Evolutionary conservation across 2,329 filamentous ascomycete species (phyloP).

Genomic region (Leptographium lundbergii): DNA sequence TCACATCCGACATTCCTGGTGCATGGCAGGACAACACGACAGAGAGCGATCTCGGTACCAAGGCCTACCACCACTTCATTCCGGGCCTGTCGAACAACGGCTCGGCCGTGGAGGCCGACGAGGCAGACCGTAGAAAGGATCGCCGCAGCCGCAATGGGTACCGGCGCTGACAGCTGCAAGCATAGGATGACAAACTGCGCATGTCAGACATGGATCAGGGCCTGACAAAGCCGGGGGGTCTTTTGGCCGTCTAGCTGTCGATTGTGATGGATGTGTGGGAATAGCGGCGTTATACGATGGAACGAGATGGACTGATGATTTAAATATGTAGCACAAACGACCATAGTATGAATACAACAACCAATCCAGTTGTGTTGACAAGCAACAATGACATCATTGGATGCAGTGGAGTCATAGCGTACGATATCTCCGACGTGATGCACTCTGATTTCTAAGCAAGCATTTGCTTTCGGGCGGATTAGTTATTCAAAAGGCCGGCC

Average conservation of each 20-base stretch:
- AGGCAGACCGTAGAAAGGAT: constrained; percentile 29
- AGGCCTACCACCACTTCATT: constrained; percentile 43
- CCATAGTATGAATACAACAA: not conserved
- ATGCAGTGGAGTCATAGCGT: not conserved
- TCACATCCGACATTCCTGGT: constrained; percentile 21
- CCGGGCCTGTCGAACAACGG: constrained; percentile 32
- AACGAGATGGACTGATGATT: not conserved
- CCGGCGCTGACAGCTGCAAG: constrained; percentile 1
- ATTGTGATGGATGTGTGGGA: not conserved
- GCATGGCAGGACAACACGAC: constrained; percentile 17
- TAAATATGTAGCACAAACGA: not conserved
- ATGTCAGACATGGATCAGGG: no score
- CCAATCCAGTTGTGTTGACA: not conserved
- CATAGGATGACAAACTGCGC: not conserved
- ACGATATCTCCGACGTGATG: not conserved
- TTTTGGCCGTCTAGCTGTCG: not conserved
- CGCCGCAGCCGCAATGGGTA: constrained; percentile 15
- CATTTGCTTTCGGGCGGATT: not conserved
- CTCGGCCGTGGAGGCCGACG: constrained; percentile 17
- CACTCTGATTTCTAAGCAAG: not conserved
- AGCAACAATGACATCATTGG: not conserved
- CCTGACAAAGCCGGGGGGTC: not conserved
- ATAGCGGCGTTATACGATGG: not conserved
- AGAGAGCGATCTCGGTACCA: constrained; percentile 40
- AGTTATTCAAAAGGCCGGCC: no score